Conservation (phyloP, 1,139 yeast species). For the Geotrichum citri-aurantii region DNA sequence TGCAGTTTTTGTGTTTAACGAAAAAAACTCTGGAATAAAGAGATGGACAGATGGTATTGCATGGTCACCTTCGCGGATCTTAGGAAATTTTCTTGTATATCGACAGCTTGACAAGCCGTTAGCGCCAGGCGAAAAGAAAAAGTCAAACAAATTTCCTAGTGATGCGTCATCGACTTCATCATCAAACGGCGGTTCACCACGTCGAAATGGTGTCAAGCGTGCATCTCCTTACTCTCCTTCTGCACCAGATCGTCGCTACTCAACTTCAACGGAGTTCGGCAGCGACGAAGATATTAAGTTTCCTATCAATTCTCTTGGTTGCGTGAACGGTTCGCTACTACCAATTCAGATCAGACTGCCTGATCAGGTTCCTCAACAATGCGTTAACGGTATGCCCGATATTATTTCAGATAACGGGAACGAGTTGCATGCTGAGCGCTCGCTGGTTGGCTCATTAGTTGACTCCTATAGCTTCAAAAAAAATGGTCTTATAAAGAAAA, state of each 20-base stretch:
- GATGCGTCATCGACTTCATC: not conserved
- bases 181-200: conserved; percentile 1
- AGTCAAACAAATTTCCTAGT: conserved; percentile 27
- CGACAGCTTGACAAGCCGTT: conserved; percentile 64
- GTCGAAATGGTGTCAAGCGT: conserved; percentile 3
- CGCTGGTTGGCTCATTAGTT: conserved; percentile 51
- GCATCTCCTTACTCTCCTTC: conserved; percentile 1
- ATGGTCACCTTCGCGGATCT: conserved; percentile 86
- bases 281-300: conserved; percentile 14
- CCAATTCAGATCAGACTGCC: conserved; percentile 18
- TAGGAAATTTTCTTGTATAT: conserved; percentile 77
- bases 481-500: conserved; percentile 75
- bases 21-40: conserved; percentile 75
- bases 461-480: conserved; percentile 65
- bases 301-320: conserved; percentile 10
- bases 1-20: conserved; percentile 76
- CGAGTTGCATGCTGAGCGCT: conserved; percentile 29
- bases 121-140: conserved; percentile 39
- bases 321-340: conserved; percentile 13
- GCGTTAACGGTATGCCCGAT: not conserved
- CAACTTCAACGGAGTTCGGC: not conserved
- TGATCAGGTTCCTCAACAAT: conserved; percentile 3
- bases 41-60: conserved; percentile 93
- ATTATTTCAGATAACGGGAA: not conserved
- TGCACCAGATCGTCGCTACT: not conserved